A percentile compares a stretch with the other conserved stretches of the same genome.
These are phyloP conservation scores for Phytophthora quininea DNA, from an alignment of 352 stramenopile genomes.

Conservation along the genomic window DNA sequence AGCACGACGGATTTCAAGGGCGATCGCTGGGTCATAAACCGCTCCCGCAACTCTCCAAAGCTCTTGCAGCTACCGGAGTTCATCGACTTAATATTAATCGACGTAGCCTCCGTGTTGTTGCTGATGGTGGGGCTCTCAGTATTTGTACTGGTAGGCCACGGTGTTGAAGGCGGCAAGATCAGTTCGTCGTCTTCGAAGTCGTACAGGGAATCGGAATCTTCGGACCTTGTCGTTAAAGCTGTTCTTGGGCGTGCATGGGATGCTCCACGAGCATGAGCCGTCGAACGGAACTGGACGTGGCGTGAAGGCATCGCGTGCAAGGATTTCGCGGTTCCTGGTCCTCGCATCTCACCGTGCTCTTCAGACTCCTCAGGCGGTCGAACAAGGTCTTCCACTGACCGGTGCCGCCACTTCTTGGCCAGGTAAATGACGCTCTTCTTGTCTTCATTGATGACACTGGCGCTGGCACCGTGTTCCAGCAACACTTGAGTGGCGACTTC, in stretches of 20 bases:
- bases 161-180: slow-evolving; percentile 53
- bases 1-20: slow-evolving; percentile 35
- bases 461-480: slow-evolving; percentile 59
- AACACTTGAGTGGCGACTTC: slow-evolving; percentile 66
- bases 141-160: slow-evolving; percentile 36
- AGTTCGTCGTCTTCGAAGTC: slow-evolving; percentile 66
- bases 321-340: slow-evolving; percentile 7
- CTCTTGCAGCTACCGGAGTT: slow-evolving; percentile 20
- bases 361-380: slow-evolving; percentile 48
- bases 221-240: slow-evolving; percentile 44
- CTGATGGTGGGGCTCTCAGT: slow-evolving; percentile 12
- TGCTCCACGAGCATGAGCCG: slow-evolving; percentile 16
- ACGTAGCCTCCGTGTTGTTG: slow-evolving; percentile 12
- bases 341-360: slow-evolving; percentile 9
- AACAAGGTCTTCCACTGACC: slow-evolving; percentile 60
- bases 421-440: slow-evolving; percentile 78
- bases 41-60: slow-evolving; percentile 33
- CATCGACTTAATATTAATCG: slow-evolving; percentile 1
- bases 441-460: slow-evolving; percentile 76
- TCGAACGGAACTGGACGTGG: slow-evolving; percentile 28
- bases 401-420: slow-evolving; percentile 76
- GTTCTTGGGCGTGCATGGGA: slow-evolving; percentile 19
- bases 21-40: slow-evolving; percentile 33
- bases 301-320: slow-evolving; percentile 14
- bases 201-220: slow-evolving; percentile 58